Evolutionary conservation across 306 rosid species (phyloP), one percentile per base, ranked within the genome.

Genomic region (Boehmeria nivea): DNA sequence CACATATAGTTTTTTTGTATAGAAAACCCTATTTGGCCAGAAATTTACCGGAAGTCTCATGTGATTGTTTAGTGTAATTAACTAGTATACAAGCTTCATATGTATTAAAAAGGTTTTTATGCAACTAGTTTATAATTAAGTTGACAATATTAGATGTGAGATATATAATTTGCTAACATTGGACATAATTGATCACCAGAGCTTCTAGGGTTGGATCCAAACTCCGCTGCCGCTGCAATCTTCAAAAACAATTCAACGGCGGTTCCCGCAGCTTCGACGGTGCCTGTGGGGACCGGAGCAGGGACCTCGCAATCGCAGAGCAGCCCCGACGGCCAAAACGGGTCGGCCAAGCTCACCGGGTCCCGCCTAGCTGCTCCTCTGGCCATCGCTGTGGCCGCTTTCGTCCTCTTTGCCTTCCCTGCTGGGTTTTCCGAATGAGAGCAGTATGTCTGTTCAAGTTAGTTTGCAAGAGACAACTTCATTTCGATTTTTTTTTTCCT

Each of bases 201-300:
- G 61, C 85, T 87, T 57, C 60, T 91, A 9, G 89, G 84, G 9
- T 63, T 91, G 50, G 9, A 95, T 21, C 75, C 96, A 2, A 69
- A 17, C 60, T 87, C 96, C 17, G 75, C 95, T 0, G 98, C 78
- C 11, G 98, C 95, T 8, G 89, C 95, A 2, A 78, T 87, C 16
- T 91, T 91, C 66, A 72, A 72, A 64, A 84, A 20, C 16, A 28
- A 57, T 28, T 65, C 89, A 20, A 0, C 76, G 8, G 16, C 18
- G 0, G 2, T 67, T 2, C 36, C 56, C 8, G 22, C 40, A 3
- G 1, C 54, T 34, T 1, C 69, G 17, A 4, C 37, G 0, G 1
- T 74, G 0, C 1, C 75, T 0, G 1, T 66, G 28, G 36, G 76
- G 2, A 11, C 60, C 2, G 44, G 58, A 17, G 2, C 55, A 7